These are phyloP conservation scores for Drechslerella stenobrocha DNA, from an alignment of 2,329 filamentous ascomycete genomes.

Conservation along the genomic window DNA sequence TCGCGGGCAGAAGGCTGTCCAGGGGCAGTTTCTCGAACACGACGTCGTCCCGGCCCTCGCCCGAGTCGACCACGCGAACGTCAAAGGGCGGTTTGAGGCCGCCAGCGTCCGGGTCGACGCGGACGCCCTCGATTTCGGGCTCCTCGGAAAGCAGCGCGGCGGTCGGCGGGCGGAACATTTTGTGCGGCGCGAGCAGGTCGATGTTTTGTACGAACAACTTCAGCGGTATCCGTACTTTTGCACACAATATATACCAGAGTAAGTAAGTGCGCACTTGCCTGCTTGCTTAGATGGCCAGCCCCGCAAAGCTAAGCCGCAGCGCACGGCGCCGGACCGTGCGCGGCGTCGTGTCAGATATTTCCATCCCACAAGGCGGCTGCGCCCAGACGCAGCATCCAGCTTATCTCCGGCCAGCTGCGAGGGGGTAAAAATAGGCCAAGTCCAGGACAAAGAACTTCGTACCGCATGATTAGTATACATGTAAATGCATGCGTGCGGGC, in stretches of 20 bases:
- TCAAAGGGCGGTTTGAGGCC: constrained; percentile 18
- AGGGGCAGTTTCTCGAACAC: not conserved
- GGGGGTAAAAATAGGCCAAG: no score
- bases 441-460: no score
- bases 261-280: no score
- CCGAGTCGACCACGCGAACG: not conserved
- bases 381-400: no score
- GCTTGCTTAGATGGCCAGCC: no score
- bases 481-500: no score
- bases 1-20: constrained; percentile 11
- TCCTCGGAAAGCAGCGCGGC: not conserved
- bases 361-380: no score
- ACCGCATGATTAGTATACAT: no score
- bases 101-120: not conserved
- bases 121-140: constrained; percentile 1
- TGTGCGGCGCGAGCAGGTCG: not conserved
- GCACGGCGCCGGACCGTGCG: no score
- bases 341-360: no score
- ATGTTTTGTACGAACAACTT: not conserved
- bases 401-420: no score
- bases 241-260: not conserved
- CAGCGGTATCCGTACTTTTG: not conserved
- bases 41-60: not conserved
- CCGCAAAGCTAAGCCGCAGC: no score
- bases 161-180: constrained; percentile 9